Evolutionary conservation across 768 basidiomycete species (phyloP).

Genomic region (Obba rivulosa): DNA sequence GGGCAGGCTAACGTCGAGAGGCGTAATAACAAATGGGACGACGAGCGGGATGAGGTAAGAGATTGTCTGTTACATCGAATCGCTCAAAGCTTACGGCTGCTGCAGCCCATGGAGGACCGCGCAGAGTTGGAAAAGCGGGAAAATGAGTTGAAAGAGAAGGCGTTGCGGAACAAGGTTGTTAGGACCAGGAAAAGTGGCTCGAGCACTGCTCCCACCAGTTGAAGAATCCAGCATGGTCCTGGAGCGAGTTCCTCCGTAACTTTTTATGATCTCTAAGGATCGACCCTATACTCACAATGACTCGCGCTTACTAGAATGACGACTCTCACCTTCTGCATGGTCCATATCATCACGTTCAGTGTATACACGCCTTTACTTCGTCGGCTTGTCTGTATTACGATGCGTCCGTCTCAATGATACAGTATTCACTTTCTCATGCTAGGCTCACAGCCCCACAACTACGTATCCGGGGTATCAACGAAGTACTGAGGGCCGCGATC

Average conservation of each 20-base stretch:
- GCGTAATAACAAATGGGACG: conserved; percentile 51
- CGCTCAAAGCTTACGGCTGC: neutral
- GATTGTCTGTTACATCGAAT: neutral
- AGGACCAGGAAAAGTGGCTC: conserved; percentile 54
- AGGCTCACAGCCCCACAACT: too few relatives aligned
- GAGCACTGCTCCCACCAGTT: neutral
- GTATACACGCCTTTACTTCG: neutral
- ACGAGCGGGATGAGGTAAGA: conserved; percentile 19
- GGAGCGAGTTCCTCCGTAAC: conserved; percentile 1
- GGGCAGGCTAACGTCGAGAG: conserved; percentile 59
- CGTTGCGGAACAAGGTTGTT: conserved; percentile 78
- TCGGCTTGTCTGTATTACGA: conserved; percentile 2
- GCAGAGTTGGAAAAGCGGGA: conserved; percentile 62
- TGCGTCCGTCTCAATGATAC: neutral
- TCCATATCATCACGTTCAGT: conserved; percentile 1
- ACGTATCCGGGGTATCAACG: too few relatives aligned
- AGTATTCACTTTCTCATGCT: too few relatives aligned
- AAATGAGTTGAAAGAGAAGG: conserved; percentile 76
- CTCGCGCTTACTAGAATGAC: neutral
- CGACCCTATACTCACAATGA: too few relatives aligned
- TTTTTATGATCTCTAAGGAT: too few relatives aligned
- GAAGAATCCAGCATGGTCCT: conserved; percentile 1
- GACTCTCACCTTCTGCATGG: neutral
- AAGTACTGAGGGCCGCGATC: too few relatives aligned
- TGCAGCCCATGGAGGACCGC: conserved; percentile 12